Conservation (phyloP, 2,329 filamentous ascomycete species). For the Hypocreales sp. region DNA sequence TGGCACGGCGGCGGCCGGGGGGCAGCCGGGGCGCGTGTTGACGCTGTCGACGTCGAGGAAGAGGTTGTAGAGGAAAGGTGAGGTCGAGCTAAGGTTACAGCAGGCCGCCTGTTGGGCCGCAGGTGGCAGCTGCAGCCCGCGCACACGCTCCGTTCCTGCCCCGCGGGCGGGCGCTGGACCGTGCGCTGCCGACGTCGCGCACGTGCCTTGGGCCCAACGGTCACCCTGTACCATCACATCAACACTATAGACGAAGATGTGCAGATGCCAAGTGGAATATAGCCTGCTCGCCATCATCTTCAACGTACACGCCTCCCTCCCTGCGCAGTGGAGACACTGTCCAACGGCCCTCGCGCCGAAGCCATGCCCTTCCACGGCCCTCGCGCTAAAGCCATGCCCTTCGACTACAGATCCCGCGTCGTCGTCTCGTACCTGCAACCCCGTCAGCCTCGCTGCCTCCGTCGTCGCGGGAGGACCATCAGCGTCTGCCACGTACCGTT, state of each 20-base stretch:
- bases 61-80: background rate
- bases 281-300: background rate
- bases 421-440: slow-evolving; percentile 44
- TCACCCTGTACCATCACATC: too few relatives aligned
- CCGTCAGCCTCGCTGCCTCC: slow-evolving; percentile 15
- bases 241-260: too few relatives aligned
- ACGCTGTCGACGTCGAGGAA: too few relatives aligned
- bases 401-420: slow-evolving; percentile 25
- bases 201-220: too few relatives aligned
- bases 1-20: slow-evolving; percentile 7
- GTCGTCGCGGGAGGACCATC: background rate
- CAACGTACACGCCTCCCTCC: slow-evolving; percentile 1
- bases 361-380: background rate
- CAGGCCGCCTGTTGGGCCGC: slow-evolving; percentile 6
- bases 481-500: slow-evolving; percentile 49
- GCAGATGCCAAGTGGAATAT: too few relatives aligned
- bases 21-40: background rate
- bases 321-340: too few relatives aligned
- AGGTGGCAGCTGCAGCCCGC: slow-evolving; percentile 5
- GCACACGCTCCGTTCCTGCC: too few relatives aligned
- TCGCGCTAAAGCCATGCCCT: background rate
- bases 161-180: too few relatives aligned
- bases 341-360: background rate
- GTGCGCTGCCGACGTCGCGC: too few relatives aligned
- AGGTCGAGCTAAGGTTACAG: slow-evolving; percentile 7